A percentile compares a stretch with the other conserved stretches of the same genome.
Conservation (phyloP, 805 yeast species). For the Lipomyces sp. region DNA sequence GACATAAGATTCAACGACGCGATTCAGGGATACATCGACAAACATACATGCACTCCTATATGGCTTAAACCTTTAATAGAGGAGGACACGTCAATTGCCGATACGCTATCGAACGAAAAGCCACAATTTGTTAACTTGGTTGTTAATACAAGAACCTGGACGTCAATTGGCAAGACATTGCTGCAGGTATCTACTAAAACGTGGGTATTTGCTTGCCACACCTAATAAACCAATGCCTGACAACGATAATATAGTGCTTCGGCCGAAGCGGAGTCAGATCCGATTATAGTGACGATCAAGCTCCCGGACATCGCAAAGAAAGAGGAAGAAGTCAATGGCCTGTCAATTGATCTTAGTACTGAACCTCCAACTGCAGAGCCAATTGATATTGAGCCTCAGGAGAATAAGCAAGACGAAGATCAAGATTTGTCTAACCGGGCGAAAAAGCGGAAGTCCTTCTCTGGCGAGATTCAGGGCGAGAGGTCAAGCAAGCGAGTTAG, state of each 20-base stretch:
- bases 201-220: background rate
- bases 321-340: background rate
- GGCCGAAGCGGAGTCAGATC: background rate
- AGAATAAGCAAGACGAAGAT: no score
- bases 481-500: slow-evolving; percentile 33
- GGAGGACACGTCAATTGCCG: slow-evolving; percentile 2
- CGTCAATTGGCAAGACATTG: slow-evolving; percentile 11
- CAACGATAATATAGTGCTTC: background rate
- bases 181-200: slow-evolving; percentile 11
- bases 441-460: slow-evolving; percentile 17
- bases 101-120: background rate
- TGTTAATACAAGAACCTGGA: slow-evolving; percentile 10
- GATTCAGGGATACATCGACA: slow-evolving; percentile 7
- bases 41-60: slow-evolving; percentile 7
- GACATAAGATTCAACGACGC: slow-evolving; percentile 2
- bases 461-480: slow-evolving; percentile 15
- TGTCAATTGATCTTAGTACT: background rate
- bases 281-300: slow-evolving; percentile 3
- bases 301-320: slow-evolving; percentile 1
- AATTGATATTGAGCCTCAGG: background rate
- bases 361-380: background rate
- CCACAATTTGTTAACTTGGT: slow-evolving; percentile 3
- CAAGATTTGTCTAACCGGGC: background rate
- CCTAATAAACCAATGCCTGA: no score
- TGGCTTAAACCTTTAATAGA: slow-evolving; percentile 14